Base-by-base conservation (phyloP, 2,329 filamentous ascomycete genomes). In the Trematosphaeria pertusa region DNA sequence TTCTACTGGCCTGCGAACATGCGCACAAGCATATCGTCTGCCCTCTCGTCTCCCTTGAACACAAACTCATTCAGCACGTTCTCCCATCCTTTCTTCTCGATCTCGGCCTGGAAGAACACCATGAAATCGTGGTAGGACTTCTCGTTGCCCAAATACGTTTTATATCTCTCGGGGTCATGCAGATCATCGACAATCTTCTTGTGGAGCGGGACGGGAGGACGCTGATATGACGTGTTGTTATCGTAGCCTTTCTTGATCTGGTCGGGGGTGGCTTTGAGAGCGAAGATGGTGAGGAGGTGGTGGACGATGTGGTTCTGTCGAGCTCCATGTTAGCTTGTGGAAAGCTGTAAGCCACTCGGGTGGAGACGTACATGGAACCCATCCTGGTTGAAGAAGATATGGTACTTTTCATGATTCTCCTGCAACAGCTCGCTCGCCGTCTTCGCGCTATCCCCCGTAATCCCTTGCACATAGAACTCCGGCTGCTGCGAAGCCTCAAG, bases 371-470 rank as follows among this genome's bases (percentile, higher is more conserved):
- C 89, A 64, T 97, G 92, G 53, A 88, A 95, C 0, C 87, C 87
- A 1, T 71, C 64, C 0, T 80, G 50, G 51, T 94, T 95, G 78
- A 91, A 96, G 73, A 87, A 95, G 47, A 91, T 87, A 64, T 96
- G 88, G 59, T 91, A 80, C 75, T 73, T 85, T 20, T 81, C 82
- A 54, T 94, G 80, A 62, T 96, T 91, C 46, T 85, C 75, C 65
- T 96, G 89, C 14, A 97, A 74, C 3, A 96, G 72, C 52, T 88
- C 77, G 3, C 85, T 87, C 1, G 82, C 79, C 48, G 77, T 85
- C 30, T 76, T 73, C 0, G 90, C 88, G 0, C 85, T 80, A 24
- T 84, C 83, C 2, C 81, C 72, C 2, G 75, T 81, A 31, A 78
- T 72, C 72, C 51, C 75, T 50, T 66, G 63, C 2, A 74, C 64